phyloP scores from a whole-genome alignment of 2,329 filamentous ascomycete species.

The Beauveria bassiana region DNA sequence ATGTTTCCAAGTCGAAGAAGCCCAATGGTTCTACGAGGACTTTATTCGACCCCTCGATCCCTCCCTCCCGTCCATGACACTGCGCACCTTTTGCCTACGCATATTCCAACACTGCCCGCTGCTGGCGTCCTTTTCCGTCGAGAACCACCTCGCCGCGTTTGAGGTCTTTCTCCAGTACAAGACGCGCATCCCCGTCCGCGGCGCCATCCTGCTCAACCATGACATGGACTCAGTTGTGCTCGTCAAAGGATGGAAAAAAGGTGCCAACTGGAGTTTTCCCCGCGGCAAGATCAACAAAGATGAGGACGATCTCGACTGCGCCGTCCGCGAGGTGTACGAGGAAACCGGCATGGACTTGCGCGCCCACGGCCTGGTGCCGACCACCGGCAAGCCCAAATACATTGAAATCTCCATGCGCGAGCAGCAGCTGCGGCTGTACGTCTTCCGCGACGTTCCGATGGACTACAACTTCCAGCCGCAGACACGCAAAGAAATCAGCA shows the following conservation, averaged over 20 bases:
- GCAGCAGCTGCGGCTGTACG: conserved; percentile 86
- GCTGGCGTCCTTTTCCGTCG: conserved; percentile 69
- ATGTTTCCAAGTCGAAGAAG: conserved; percentile 98
- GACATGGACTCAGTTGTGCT: conserved; percentile 91
- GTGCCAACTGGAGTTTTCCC: conserved; percentile 92
- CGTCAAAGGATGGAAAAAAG: conserved; percentile 97
- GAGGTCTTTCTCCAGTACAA: conserved; percentile 93
- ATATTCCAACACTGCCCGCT: conserved; percentile 94
- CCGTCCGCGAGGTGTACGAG: conserved; percentile 88
- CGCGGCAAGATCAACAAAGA: conserved; percentile 98
- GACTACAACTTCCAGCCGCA: conserved; percentile 82
- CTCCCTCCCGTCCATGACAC: conserved; percentile 72
- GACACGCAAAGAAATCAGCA: conserved; percentile 95
- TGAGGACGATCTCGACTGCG: conserved; percentile 88
- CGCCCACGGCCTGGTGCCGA: conserved; percentile 66
- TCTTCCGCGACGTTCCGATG: conserved; percentile 82
- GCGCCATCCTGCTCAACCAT: conserved; percentile 86
- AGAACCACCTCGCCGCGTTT: conserved; percentile 75
- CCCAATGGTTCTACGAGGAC: conserved; percentile 99
- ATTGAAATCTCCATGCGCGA: conserved; percentile 87
- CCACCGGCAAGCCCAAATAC: conserved; percentile 65
- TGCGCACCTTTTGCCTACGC: conserved; percentile 77
- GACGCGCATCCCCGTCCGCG: conserved; percentile 84
- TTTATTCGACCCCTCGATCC: conserved; percentile 90
- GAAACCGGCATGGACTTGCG: conserved; percentile 86